Percentiles rank a stretch among this genome's conserved stretches.
These are phyloP conservation scores for Linnemannia hyalina DNA, from an alignment of 192 early-diverging fungal genomes.

Conservation along the genomic window DNA sequence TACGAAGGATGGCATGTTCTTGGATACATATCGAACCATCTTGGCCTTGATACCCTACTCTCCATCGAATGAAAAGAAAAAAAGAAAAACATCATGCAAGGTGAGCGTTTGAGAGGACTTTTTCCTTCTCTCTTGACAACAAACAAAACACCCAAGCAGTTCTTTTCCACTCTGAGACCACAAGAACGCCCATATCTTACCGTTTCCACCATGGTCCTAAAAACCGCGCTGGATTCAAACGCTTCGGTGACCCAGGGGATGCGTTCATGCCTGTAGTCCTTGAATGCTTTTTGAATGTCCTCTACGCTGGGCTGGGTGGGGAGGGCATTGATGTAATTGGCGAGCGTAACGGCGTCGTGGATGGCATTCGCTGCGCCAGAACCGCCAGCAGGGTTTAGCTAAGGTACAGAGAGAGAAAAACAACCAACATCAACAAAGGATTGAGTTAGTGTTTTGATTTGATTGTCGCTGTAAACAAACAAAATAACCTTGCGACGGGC, in stretches of 20 bases:
- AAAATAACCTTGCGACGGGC: not conserved
- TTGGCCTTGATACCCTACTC: not conserved
- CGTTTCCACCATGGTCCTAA: conserved; percentile 6
- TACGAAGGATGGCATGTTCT: conserved; percentile 12
- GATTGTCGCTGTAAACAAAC: not conserved
- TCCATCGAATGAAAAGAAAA: not conserved
- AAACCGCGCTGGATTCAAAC: conserved; percentile 8
- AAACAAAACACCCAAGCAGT: not conserved
- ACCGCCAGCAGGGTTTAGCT: not conserved
- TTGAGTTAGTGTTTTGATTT: not conserved
- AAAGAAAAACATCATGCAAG: too few species aligned
- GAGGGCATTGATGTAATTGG: conserved; percentile 6
- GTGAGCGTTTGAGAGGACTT: too few species aligned
- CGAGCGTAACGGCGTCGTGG: conserved; percentile 13
- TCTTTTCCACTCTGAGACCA: not conserved
- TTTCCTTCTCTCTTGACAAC: too few species aligned
- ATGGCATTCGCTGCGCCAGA: conserved; percentile 9
- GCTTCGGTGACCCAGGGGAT: conserved; percentile 3
- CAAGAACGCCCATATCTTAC: not conserved
- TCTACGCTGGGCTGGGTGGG: not conserved
- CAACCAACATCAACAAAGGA: not conserved
- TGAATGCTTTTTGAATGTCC: conserved; percentile 4
- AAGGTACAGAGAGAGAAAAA: not conserved
- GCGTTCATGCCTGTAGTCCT: conserved; percentile 5
- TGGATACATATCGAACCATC: conserved; percentile 12